A percentile compares a stretch with the other conserved stretches of the same genome.
These are phyloP conservation scores for Hypomontagnella submonticulosa DNA, from an alignment of 495 filamentous ascomycete species.

Conservation along the genomic window DNA sequence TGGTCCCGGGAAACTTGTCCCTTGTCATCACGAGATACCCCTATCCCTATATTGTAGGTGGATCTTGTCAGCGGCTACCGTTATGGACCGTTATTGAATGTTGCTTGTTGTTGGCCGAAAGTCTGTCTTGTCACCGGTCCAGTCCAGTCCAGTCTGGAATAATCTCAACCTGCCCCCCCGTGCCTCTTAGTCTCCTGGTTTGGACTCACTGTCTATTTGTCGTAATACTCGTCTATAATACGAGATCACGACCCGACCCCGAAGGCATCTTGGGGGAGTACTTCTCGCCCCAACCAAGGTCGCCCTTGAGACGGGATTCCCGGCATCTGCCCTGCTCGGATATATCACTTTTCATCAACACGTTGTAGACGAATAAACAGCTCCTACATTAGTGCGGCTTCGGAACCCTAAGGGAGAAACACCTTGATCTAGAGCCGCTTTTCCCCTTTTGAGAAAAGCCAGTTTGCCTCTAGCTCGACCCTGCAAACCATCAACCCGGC, in stretches of 20 bases:
- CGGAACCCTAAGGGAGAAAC: slow-evolving; percentile 31
- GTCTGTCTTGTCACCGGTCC: slow-evolving; percentile 24
- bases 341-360: slow-evolving; percentile 33
- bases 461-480: slow-evolving; percentile 30
- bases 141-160: neutral
- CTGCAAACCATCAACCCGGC: slow-evolving; percentile 20
- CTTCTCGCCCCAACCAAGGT: slow-evolving; percentile 1
- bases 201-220: slow-evolving; percentile 6
- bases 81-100: too few species aligned
- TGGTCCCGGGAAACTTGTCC: slow-evolving; percentile 17
- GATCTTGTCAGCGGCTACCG: slow-evolving; percentile 12
- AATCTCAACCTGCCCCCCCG: slow-evolving; percentile 18
- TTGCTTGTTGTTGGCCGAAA: slow-evolving; percentile 23
- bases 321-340: slow-evolving; percentile 22
- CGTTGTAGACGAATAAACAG: slow-evolving; percentile 10
- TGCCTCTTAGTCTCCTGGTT: slow-evolving; percentile 5
- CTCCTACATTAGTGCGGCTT: slow-evolving; percentile 34
- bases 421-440: slow-evolving; percentile 38
- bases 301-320: slow-evolving; percentile 5
- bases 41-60: slow-evolving; percentile 19
- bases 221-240: slow-evolving; percentile 2
- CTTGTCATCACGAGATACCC: slow-evolving; percentile 24
- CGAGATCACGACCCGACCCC: neutral
- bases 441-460: slow-evolving; percentile 39
- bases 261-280: slow-evolving; percentile 6